Conservation (phyloP, 192 early-diverging fungal species). For the Coemansia reversa region DNA sequence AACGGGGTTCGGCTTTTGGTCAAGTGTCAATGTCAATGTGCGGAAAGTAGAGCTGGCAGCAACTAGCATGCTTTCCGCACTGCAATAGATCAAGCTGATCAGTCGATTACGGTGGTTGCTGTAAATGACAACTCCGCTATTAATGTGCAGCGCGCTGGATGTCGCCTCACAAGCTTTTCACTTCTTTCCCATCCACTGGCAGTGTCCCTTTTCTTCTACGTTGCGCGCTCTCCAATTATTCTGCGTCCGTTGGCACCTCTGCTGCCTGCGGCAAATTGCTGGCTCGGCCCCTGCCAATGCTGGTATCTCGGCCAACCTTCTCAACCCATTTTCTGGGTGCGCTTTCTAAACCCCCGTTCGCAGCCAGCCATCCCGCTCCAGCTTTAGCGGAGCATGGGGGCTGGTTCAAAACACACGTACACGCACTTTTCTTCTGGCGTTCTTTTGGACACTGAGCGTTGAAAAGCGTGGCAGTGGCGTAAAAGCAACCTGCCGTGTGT, state of each 20-base stretch:
- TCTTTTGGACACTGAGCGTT: slow-evolving; percentile 27
- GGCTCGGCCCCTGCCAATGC: slow-evolving; percentile 1
- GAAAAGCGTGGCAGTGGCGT: slow-evolving; percentile 8
- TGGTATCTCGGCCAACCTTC: slow-evolving; percentile 7
- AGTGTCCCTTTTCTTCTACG: background rate
- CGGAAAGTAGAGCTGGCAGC: background rate
- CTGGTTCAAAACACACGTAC: slow-evolving; percentile 1
- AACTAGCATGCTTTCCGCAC: background rate
- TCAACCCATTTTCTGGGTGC: background rate
- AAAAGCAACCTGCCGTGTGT: slow-evolving; percentile 34
- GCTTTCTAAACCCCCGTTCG: slow-evolving; percentile 34
- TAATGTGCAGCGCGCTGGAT: background rate
- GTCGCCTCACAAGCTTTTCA: background rate
- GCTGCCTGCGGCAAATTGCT: slow-evolving; percentile 2
- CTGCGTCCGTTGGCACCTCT: slow-evolving; percentile 5
- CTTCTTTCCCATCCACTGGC: background rate
- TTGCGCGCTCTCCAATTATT: slow-evolving; percentile 4
- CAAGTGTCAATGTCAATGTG: background rate
- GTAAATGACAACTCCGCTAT: background rate
- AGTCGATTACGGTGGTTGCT: background rate
- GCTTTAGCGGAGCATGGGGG: slow-evolving; percentile 5
- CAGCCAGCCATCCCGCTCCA: slow-evolving; percentile 8
- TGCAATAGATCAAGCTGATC: background rate
- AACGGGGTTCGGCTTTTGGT: background rate
- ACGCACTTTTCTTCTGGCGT: slow-evolving; percentile 43